A percentile compares a stretch with the other conserved stretches of the same genome.
Evolutionary conservation across 768 basidiomycete genomes (phyloP).

Genomic region (Gloeostereum incarnatum): DNA sequence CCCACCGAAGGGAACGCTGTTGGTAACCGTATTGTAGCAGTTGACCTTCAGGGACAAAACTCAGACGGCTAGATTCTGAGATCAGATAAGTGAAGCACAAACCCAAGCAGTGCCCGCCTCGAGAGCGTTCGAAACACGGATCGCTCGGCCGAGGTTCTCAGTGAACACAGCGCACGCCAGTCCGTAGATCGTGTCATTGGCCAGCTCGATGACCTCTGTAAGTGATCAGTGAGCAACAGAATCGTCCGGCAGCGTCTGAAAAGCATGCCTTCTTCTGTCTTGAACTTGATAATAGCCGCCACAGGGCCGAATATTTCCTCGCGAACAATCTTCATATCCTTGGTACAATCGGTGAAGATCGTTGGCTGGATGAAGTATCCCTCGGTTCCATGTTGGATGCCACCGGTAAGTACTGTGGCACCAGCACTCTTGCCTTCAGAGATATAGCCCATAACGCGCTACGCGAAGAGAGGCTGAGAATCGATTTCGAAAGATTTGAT

Average conservation of each 20-base stretch:
- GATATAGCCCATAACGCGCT: conserved; percentile 69
- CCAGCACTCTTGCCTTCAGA: conserved; percentile 58
- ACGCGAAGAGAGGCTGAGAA: not conserved
- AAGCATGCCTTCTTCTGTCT: conserved; percentile 33
- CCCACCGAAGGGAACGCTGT: conserved; percentile 72
- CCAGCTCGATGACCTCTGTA: conserved; percentile 54
- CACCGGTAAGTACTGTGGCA: conserved; percentile 54
- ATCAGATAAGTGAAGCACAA: conserved; percentile 15
- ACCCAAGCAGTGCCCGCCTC: conserved; percentile 80
- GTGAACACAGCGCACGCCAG: conserved; percentile 86
- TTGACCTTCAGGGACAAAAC: conserved; percentile 26
- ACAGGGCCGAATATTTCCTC: conserved; percentile 76
- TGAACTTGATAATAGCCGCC: conserved; percentile 59
- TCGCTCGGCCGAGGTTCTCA: conserved; percentile 63
- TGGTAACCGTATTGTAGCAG: conserved; percentile 38
- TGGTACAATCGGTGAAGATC: conserved; percentile 51
- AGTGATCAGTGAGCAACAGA: conserved; percentile 14
- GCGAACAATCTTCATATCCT: conserved; percentile 58
- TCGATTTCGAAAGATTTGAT: not conserved
- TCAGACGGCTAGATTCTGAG: conserved; percentile 5
- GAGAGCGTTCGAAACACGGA: conserved; percentile 63
- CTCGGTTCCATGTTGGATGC: conserved; percentile 42
- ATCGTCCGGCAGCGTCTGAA: not conserved
- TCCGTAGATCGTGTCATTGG: conserved; percentile 85
- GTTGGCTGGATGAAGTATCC: conserved; percentile 65